Conservation (phyloP, 2,329 filamentous ascomycete species). For the Helicocarpus griseus region DNA sequence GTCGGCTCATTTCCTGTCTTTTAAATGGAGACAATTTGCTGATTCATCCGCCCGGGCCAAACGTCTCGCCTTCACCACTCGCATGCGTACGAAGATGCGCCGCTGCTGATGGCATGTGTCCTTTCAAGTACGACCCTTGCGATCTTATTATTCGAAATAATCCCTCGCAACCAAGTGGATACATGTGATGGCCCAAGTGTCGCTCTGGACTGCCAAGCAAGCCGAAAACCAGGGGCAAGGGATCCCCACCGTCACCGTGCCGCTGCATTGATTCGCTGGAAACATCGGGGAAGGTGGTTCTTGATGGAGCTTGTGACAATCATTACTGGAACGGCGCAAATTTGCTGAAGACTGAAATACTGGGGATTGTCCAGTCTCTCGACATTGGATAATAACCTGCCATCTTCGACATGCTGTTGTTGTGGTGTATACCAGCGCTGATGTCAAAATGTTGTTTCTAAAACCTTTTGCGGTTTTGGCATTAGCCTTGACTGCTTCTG, state of each 20-base stretch:
- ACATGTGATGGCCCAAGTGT: not conserved
- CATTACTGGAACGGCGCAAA: not conserved
- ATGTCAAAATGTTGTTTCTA: not conserved
- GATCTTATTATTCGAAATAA: not conserved
- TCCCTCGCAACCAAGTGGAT: not conserved
- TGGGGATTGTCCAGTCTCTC: not conserved
- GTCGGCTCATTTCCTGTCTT: no score
- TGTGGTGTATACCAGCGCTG: not conserved
- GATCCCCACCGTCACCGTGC: not conserved
- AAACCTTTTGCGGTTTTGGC: not conserved
- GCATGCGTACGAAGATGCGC: no score
- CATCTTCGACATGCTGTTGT: not conserved
- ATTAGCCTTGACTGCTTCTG: not conserved
- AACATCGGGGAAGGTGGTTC: not conserved
- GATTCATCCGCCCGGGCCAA: no score
- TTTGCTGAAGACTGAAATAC: not conserved
- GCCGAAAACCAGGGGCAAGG: not conserved
- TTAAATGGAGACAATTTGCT: no score
- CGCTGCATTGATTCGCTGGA: not conserved
- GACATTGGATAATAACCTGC: no score
- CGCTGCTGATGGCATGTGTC: no score
- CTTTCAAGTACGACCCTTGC: not conserved
- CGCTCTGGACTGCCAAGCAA: not conserved
- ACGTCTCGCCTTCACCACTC: no score
- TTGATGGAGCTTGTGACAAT: not conserved